Conservation (phyloP, 1,284 basidiomycete species). For the Ceratobasidium sp. region DNA sequence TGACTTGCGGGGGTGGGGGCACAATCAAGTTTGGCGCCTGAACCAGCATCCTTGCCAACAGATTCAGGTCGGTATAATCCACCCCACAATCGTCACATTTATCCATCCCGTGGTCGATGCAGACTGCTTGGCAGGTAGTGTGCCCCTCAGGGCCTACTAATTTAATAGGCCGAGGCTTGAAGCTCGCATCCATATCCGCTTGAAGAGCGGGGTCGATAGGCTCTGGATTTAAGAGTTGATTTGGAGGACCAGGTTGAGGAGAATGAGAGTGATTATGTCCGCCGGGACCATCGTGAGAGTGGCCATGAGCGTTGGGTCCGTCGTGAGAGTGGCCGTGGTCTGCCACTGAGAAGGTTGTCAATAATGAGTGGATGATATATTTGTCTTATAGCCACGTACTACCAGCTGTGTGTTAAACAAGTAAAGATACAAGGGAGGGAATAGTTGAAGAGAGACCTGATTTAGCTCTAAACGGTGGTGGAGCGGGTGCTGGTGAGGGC, state of each 20-base stretch:
- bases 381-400: conserved; percentile 9
- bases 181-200: conserved; percentile 77
- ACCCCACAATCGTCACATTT: conserved; percentile 75
- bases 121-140: conserved; percentile 59
- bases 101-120: conserved; percentile 70
- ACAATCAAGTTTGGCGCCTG: conserved; percentile 74
- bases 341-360: conserved; percentile 12
- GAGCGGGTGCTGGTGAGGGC: neutral
- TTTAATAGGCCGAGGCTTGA: conserved; percentile 66
- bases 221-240: conserved; percentile 57
- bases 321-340: conserved; percentile 45
- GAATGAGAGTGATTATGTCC: conserved; percentile 43
- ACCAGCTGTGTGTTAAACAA: neutral
- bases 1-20: conserved; percentile 82
- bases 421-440: neutral
- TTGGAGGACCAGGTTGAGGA: conserved; percentile 47
- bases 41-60: conserved; percentile 73
- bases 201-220: conserved; percentile 74
- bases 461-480: too few species aligned
- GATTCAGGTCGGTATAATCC: conserved; percentile 76
- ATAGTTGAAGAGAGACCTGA: neutral
- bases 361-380: neutral
- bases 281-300: conserved; percentile 41
- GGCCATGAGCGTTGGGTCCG: conserved; percentile 42
- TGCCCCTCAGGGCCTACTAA: conserved; percentile 62